Base-by-base conservation (phyloP, 495 filamentous ascomycete genomes). In the Recurvomyces mirabilis region DNA sequence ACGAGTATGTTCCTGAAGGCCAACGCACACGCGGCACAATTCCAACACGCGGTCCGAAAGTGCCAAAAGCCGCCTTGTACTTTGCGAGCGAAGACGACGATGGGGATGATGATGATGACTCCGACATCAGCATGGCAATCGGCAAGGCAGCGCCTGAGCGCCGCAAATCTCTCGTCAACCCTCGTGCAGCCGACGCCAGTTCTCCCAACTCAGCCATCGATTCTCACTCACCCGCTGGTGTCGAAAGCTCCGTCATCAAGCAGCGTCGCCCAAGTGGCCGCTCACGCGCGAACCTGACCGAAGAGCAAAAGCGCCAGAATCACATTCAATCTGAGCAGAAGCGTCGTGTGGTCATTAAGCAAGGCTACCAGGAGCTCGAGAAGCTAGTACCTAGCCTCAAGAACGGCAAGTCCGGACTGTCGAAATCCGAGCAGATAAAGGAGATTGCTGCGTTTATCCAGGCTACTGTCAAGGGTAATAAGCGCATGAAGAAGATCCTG, bases 241-340 rank as follows among this genome's bases (percentile, higher is more conserved):
- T 29, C 26, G 26, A n/a, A 7, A 7, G 7, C 7, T n/a, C 26
- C 26, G n/a, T n/a, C n/a, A n/a, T n/a, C n/a, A 29, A 29, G n/a
- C 26, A 7, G 26, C 26, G 26, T 7, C 7, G 26, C 7, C 26
- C 26, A 29, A 42, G 30, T 13, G 31, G n/a, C 19, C 46, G 38
- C 18, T 28, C 43, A 9, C 74, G 86, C 18, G 81, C 87, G 59
- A 89, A 89, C 52, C 69, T 94, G 21, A 79, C 79, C 0, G 83
- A 87, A 47, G 79, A 82, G 43, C 80, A 94, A 59, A 93, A 91
- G 64, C 68, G 85, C 30, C 77, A 77, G 48, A 93, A 94, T 49
- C 87, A 94, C 59, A 93, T 93, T 53, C 69, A 75, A 38, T 93
- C 86, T 26, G 87, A 95, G 60, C 81, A 91, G 61, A 88, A 87